A percentile compares a stretch with the other conserved stretches of the same genome.
phyloP scores from a whole-genome alignment of 2,329 filamentous ascomycete species.

The Sarocladium strictum region DNA sequence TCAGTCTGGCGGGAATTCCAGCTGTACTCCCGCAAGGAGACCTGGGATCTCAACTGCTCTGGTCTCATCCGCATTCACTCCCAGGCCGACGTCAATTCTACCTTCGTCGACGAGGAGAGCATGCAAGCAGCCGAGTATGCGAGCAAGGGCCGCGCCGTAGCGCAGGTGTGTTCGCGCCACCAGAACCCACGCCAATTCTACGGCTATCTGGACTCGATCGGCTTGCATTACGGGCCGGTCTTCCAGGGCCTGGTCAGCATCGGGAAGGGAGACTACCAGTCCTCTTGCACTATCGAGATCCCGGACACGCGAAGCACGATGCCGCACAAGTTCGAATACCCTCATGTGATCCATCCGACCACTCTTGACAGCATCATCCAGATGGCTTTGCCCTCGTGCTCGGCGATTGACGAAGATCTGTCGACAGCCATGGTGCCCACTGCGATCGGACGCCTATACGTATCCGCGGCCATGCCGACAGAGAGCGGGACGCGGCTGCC shows the following conservation, averaged over 20 bases:
- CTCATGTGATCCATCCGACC: conserved; percentile 25
- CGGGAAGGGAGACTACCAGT: not conserved
- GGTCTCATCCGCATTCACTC: no score
- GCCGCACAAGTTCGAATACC: conserved; percentile 22
- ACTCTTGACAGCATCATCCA: conserved; percentile 24
- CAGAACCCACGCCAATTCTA: conserved; percentile 12
- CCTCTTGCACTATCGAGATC: not conserved
- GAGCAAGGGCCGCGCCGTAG: not conserved
- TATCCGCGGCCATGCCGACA: no score
- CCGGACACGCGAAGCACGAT: conserved; percentile 17
- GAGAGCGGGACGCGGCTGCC: no score
- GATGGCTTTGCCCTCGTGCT: conserved; percentile 10
- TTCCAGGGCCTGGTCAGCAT: conserved; percentile 11
- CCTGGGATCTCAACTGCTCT: no score
- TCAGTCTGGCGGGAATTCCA: conserved; percentile 50
- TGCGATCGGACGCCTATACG: no score
- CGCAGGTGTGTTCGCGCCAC: not conserved
- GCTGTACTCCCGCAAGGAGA: conserved; percentile 36
- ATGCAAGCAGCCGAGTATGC: no score
- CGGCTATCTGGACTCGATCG: conserved; percentile 11
- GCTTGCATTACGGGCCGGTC: conserved; percentile 14
- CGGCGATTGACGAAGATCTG: no score
- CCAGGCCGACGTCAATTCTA: no score
- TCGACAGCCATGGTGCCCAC: no score
- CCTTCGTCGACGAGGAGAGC: no score